Evolutionary conservation across 2,329 filamentous ascomycete species (phyloP).

Genomic region (Aspergillus brunneoviolaceus): DNA sequence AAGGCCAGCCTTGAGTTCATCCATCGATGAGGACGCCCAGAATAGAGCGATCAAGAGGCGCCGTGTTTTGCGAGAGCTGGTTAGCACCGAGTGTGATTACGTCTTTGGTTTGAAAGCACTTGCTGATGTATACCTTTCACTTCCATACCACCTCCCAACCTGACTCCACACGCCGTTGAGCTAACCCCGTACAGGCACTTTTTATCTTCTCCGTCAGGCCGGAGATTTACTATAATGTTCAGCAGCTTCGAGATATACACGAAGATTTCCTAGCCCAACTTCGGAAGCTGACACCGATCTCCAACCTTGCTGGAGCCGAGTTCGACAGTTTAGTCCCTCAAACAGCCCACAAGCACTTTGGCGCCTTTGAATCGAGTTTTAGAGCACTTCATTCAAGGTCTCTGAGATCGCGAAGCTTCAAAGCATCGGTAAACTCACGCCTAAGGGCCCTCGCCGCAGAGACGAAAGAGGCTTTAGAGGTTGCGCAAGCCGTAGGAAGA

Average conservation of each 20-base stretch:
- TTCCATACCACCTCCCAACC: background rate
- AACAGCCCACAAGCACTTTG: constrained; percentile 48
- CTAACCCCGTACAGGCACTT: constrained; percentile 59
- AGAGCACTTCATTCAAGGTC: constrained; percentile 29
- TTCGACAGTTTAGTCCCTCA: constrained; percentile 21
- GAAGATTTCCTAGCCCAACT: constrained; percentile 76
- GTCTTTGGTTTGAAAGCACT: constrained; percentile 83
- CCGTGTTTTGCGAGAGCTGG: constrained; percentile 78
- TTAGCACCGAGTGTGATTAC: constrained; percentile 84
- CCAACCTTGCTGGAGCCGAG: constrained; percentile 33
- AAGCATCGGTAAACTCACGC: constrained; percentile 27
- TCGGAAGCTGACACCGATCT: constrained; percentile 67
- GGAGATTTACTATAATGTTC: constrained; percentile 76
- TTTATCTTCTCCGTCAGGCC: constrained; percentile 70
- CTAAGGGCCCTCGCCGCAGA: constrained; percentile 48
- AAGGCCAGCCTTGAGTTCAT: constrained; percentile 43
- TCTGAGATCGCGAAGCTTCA: constrained; percentile 30
- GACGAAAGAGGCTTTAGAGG: constrained; percentile 53
- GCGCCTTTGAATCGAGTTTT: constrained; percentile 48
- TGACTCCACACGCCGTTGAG: background rate
- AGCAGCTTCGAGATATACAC: constrained; percentile 78
- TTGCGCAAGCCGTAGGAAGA: constrained; percentile 55
- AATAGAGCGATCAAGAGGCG: constrained; percentile 73
- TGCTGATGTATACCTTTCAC: constrained; percentile 64
- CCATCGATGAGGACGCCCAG: constrained; percentile 67